Evolutionary conservation across 768 basidiomycete species (phyloP), one percentile per base, ranked within the genome.

Genomic region (Sporobolomyces pararoseus): DNA sequence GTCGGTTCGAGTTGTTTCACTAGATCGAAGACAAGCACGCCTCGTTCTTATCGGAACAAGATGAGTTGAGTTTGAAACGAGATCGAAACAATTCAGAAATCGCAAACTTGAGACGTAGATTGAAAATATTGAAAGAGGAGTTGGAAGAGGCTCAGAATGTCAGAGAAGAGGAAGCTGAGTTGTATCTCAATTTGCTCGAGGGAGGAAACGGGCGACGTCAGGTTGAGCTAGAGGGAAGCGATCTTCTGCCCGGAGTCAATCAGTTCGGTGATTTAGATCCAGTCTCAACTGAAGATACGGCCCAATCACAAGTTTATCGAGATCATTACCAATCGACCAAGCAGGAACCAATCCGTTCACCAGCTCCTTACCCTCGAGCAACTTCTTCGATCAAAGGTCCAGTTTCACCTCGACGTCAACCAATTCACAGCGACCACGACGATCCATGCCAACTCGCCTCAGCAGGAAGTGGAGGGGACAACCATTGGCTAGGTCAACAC

Each of bases 21-120:
- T 54, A 70, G 69, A 60, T 70, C 46, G 44, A 62, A 34, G 21
- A 61, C 34, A 62, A 66, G 23, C 69, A 70, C 53, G 9, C 49
- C 29, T 49, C 65, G 4, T 70, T 70, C 64, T 44, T 70, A 35
- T 52, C 60, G n/a, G 64, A 65, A 29, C 64, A 70, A 47, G 47
- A 35, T 23, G 19, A 35, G 19, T 29, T 46, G 9, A 31, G 12
- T 57, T 49, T 35, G 37, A 42, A 0, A 13, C 25, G 59, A 14
- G 59, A 62, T 29, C 7, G 25, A 3, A 65, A 70, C 31, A 49
- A 60, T 3, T 14, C 59, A 4, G 35, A 54, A 19, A 66, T 70
- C 59, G 35, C 59, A 2, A 17, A 2, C 12, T 16, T 57, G 2
- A 3, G 35, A 7, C 52, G 50, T 7, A 51, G 59, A 27, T 49